phyloP scores from a whole-genome alignment of 345 rosid genomes.

The Populus ilicifolia region DNA sequence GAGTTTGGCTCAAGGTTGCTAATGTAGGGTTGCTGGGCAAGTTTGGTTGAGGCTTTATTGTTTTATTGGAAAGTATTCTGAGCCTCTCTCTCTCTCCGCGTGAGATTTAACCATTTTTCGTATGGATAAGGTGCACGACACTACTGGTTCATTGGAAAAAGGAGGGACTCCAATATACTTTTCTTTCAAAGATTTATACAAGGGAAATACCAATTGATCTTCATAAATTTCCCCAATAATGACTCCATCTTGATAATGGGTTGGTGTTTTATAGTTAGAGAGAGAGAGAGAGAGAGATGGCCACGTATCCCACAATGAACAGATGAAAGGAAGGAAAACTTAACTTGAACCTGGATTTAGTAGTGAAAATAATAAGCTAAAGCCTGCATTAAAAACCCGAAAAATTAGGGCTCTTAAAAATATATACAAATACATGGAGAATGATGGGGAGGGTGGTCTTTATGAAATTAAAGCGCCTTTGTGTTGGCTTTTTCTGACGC shows the following conservation, averaged over 20 bases:
- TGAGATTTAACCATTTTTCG: neutral
- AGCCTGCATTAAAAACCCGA: neutral
- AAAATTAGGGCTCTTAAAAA: too few species aligned
- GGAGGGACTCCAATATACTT: neutral
- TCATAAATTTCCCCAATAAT: neutral
- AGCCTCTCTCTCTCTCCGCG: neutral
- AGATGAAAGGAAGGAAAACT: neutral
- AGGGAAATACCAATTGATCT: neutral
- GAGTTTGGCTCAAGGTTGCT: conserved; percentile 1
- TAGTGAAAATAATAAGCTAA: neutral
- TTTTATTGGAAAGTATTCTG: neutral
- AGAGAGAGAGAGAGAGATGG: neutral
- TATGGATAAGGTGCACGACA: neutral
- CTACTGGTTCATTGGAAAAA: neutral
- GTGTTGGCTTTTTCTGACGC: too few species aligned
- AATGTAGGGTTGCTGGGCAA: conserved; percentile 1
- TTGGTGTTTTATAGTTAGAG: neutral
- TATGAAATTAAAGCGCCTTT: too few species aligned
- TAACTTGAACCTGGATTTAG: neutral
- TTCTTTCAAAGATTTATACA: neutral
- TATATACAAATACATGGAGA: too few species aligned
- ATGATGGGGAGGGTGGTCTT: neutral
- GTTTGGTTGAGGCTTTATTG: conserved; percentile 2
- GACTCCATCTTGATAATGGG: neutral
- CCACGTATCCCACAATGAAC: neutral